Evolutionary conservation across 2,329 filamentous ascomycete species (phyloP), one percentile per base, ranked within the genome.

Genomic region (Metarhizium humberi): DNA sequence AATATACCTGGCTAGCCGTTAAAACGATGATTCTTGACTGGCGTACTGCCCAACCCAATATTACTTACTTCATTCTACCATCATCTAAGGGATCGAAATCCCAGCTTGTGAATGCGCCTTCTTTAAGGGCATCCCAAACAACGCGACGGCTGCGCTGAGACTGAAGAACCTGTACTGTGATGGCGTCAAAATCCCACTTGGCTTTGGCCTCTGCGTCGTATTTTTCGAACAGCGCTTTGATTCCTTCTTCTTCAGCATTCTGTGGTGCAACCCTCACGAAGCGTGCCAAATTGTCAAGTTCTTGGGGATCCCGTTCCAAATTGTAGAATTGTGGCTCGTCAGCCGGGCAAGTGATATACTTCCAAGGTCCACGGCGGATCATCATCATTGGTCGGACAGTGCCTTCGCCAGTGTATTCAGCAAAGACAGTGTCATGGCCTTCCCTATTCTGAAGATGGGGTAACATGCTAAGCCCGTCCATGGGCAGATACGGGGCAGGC

Each of bases 331-430:
- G 90, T 34, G 88, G 85, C 36, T 87, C 85, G 66, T 96, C 92
- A 25, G 85, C 86, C 6, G 91, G 85, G 64, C 90, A 96, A 59
- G 82, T 90, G 60, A 94, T 84, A 70, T 91, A 96, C 76, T 96
- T 96, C 90, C 90, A 96, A 50, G 81, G 78, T 8, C 90, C 90
- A 54, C 90, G 86, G 56, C 88, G 85, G 66, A 96, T 96, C 92
- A 96, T 96, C 78, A 95, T 90, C 55, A 95, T 81, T 1, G 92
- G 92, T 4, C 88, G 85, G 55, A 95, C 78, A 1, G 92, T 96
- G 50, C 92, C 92, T 72, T 96, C 92, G 51, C 90, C 92, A 66
- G 92, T 95, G 74, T 96, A 96, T 74, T 96, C 92, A 58, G 90
- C 91, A 64, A 92, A 87, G n/a, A 94, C 91, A 11, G 88, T 94